phyloP scores from a whole-genome alignment of 208 protist genomes.

The Trypanosoma boissoni region DNA sequence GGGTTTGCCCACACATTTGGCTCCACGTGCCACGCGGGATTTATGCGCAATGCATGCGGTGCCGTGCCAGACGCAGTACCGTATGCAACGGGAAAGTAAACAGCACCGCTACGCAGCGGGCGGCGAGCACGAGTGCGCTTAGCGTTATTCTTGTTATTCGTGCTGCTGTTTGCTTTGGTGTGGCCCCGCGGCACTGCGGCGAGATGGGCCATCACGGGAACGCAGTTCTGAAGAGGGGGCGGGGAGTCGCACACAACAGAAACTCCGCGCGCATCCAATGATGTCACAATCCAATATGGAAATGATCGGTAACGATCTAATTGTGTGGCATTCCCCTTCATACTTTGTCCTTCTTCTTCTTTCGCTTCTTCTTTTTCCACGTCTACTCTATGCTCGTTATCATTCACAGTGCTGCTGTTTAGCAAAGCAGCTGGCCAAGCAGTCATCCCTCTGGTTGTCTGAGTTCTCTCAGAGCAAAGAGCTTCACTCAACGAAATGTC shows the following conservation, averaged over 20 bases:
- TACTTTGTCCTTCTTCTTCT: too few species aligned
- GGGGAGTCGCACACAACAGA: neutral
- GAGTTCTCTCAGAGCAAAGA: neutral
- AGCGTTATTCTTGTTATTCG: neutral
- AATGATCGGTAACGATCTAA: too few species aligned
- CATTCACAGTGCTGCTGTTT: too few species aligned
- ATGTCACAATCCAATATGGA: too few species aligned
- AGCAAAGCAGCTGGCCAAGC: neutral
- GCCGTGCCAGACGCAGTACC: neutral
- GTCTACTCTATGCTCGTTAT: too few species aligned
- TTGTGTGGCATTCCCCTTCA: too few species aligned
- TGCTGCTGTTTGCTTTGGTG: neutral
- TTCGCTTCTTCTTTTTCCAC: too few species aligned
- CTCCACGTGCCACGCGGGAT: conserved; percentile 8
- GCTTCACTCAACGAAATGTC: neutral
- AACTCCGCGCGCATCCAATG: conserved; percentile 13
- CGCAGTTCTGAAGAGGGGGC: neutral
- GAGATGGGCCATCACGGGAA: neutral
- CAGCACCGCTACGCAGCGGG: too few species aligned
- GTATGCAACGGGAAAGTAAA: neutral
- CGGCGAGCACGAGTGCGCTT: too few species aligned
- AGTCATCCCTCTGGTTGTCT: neutral
- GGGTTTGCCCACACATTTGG: conserved; percentile 13
- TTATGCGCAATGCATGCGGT: neutral
- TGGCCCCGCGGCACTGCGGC: too few species aligned